Conservation (phyloP, 345 rosid species). For the Clausena lansium region DNA sequence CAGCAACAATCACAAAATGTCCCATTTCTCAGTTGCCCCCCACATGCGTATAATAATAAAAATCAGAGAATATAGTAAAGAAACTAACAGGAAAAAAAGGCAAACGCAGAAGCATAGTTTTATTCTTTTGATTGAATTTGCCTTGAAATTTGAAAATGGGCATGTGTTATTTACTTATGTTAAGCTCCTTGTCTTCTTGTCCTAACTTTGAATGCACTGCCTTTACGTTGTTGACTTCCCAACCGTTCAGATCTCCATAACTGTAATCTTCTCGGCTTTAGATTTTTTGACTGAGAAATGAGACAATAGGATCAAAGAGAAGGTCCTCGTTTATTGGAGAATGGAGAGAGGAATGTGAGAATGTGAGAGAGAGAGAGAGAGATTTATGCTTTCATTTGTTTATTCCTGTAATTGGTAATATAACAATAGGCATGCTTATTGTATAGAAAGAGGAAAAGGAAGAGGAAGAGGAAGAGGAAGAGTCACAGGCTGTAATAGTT, state of each 20-base stretch:
- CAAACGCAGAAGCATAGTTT: constrained; percentile 8
- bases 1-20: no score
- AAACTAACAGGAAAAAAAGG: neutral
- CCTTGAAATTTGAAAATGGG: neutral
- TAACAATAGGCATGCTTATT: no score
- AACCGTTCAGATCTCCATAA: neutral
- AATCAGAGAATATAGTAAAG: no score
- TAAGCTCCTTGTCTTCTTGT: neutral
- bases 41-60: no score
- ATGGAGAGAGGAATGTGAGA: no score
- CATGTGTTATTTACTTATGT: neutral
- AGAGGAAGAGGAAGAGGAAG: no score
- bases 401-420: neutral
- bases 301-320: neutral
- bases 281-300: no score
- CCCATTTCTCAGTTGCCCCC: no score
- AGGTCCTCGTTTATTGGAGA: neutral
- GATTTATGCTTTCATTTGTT: neutral
- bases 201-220: neutral
- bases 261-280: no score
- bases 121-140: neutral
- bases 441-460: no score
- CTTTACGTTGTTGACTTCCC: neutral
- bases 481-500: no score
- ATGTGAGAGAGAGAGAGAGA: neutral